Percentiles rank a stretch among this genome's conserved stretches.
Conservation (phyloP, 805 yeast genomes). For the Metschnikowia reukaufii region DNA sequence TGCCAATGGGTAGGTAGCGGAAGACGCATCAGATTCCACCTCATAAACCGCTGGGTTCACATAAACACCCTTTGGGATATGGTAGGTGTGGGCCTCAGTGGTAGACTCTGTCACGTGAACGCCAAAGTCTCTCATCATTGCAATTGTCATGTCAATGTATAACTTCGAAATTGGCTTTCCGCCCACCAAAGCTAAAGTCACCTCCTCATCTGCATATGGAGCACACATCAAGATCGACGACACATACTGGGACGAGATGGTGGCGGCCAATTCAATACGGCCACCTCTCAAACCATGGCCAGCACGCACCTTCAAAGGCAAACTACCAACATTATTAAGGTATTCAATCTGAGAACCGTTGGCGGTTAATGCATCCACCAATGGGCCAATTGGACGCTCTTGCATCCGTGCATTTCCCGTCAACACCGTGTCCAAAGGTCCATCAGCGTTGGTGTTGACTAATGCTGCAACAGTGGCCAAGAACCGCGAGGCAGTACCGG, state of each 20-base stretch:
- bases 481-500: constrained; percentile 97
- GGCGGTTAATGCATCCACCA: constrained; percentile 82
- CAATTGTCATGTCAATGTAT: constrained; percentile 95
- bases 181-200: constrained; percentile 84
- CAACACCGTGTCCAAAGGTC: constrained; percentile 52
- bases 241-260: constrained; percentile 95
- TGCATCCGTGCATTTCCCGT: constrained; percentile 98
- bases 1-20: constrained; percentile 97
- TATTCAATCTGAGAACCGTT: constrained; percentile 80
- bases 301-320: constrained; percentile 74
- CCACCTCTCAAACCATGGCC: constrained; percentile 84
- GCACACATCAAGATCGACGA: constrained; percentile 97
- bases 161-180: constrained; percentile 96
- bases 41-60: constrained; percentile 80
- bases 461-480: constrained; percentile 90
- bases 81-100: constrained; percentile 80
- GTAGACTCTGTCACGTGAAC: constrained; percentile 66
- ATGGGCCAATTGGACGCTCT: constrained; percentile 94
- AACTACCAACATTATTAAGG: constrained; percentile 71
- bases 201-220: constrained; percentile 88
- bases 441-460: constrained; percentile 47
- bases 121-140: constrained; percentile 93
- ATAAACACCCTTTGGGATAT: constrained; percentile 83
- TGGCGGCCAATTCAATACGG: constrained; percentile 88
- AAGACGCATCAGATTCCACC: constrained; percentile 94